Conservation (phyloP, 352 stramenopile genomes). For the Ophiocytium majus region DNA sequence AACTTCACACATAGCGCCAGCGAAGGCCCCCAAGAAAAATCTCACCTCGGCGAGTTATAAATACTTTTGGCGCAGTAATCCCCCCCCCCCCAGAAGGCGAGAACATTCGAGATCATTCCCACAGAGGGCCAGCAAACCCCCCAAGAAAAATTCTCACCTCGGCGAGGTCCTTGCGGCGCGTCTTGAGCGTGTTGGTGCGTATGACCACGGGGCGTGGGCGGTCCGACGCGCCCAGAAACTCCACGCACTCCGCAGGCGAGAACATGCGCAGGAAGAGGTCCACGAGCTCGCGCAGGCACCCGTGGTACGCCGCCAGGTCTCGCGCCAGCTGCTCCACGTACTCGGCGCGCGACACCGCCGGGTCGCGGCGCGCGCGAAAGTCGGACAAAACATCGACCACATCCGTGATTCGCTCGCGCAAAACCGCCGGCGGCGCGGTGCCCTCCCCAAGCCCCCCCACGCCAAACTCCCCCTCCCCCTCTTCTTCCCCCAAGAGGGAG, state of each 20-base stretch:
- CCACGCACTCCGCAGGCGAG: constrained; percentile 90
- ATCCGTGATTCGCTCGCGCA: constrained; percentile 89
- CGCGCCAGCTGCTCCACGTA: constrained; percentile 61
- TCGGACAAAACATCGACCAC: constrained; percentile 73
- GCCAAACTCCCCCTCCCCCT: constrained; percentile 63
- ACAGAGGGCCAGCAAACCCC: too few relatives aligned
- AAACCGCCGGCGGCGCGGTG: constrained; percentile 64
- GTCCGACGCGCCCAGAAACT: constrained; percentile 98
- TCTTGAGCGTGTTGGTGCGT: constrained; percentile 99
- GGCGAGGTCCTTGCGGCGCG: constrained; percentile 93
- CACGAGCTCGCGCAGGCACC: constrained; percentile 96
- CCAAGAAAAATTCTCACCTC: constrained; percentile 32
- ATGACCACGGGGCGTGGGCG: constrained; percentile 95
- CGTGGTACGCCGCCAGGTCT: constrained; percentile 95
- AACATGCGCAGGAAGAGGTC: constrained; percentile 94
- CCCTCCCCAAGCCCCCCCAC: constrained; percentile 66
- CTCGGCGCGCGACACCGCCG: constrained; percentile 40
- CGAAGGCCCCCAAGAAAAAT: too few relatives aligned
- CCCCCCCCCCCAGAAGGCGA: too few relatives aligned
- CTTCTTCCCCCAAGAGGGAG: constrained; percentile 21
- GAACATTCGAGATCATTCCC: too few relatives aligned
- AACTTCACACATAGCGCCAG: too few relatives aligned
- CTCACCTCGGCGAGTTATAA: too few relatives aligned
- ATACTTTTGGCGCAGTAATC: too few relatives aligned
- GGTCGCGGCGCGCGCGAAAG: constrained; percentile 46